Evolutionary conservation across 192 early-diverging fungal species (phyloP), one percentile per base, ranked within the genome.

Genomic region (Diversispora eburnea): DNA sequence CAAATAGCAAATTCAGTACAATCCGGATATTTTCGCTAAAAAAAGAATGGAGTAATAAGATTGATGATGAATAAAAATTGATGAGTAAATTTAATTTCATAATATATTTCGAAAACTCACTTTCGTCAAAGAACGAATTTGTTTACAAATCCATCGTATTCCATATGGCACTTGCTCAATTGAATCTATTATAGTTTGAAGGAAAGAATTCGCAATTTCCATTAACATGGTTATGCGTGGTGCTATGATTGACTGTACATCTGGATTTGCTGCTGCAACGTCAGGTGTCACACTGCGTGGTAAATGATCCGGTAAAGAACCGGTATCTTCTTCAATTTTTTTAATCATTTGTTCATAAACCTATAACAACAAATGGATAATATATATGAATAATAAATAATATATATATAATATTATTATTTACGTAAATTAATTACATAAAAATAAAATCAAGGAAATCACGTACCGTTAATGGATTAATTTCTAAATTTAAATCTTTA

Each of bases 91-190:
- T n/a, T n/a, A n/a, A 55, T 68, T 8, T 58, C 6, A 12, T 5
- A 58, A 13, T 33, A 19, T 81, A 80, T 33, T 33, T 33, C 25
- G 25, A 33, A 33, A 33, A 79, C 48, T 49, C 67, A 82, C 81
- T 76, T 94, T 94, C 6, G 95, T 94, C 75, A 98, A 80, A 7
- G 89, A 92, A 22, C 91, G 85, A 83, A 98, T 97, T 81, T 98
- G 95, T 75, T 98, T 98, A 80, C 97, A 98, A 61, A 98, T 95
- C 95, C 95, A 98, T 12, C 95, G 88, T 79, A 98, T 97, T 42
- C 95, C 97, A 75, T 95, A 97, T 2, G 97, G 97, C 15, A 94
- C 92, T 70, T 91, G 85, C 64, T 95, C 90, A 8, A 91, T 82
- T 20, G 92, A 90, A 19, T 83, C 82, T 22, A 97, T 88, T 61